phyloP scores from a whole-genome alignment of 176 grass and related monocot species.

The Raddia distichophylla region DNA sequence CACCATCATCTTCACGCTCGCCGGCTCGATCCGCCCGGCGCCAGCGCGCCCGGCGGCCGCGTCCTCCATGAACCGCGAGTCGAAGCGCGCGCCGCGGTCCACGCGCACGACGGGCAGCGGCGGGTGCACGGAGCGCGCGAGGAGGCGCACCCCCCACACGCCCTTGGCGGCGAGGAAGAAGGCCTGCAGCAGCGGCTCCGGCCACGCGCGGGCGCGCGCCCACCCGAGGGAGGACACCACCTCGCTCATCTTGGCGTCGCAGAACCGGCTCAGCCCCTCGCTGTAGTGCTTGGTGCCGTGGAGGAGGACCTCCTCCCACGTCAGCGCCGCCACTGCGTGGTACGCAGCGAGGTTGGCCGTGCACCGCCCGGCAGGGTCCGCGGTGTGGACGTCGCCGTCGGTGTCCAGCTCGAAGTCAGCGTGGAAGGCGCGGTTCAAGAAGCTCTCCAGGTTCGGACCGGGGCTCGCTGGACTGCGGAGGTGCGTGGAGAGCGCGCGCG shows the following conservation, averaged over 20 bases:
- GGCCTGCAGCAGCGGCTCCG: slow-evolving; percentile 79
- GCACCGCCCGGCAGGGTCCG: slow-evolving; percentile 68
- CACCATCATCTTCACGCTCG: slow-evolving; percentile 85
- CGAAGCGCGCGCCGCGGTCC: slow-evolving; percentile 69
- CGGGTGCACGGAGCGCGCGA: slow-evolving; percentile 86
- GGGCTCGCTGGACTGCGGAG: slow-evolving; percentile 51
- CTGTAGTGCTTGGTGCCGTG: slow-evolving; percentile 91
- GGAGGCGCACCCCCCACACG: slow-evolving; percentile 82
- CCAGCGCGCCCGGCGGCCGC: slow-evolving; percentile 52
- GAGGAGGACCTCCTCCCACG: slow-evolving; percentile 83
- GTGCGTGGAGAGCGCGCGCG: slow-evolving; percentile 73
- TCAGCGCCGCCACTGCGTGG: slow-evolving; percentile 55
- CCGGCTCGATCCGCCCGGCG: slow-evolving; percentile 57
- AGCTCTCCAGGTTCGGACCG: slow-evolving; percentile 66
- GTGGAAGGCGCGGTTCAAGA: slow-evolving; percentile 80
- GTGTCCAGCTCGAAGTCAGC: slow-evolving; percentile 73
- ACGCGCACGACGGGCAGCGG: slow-evolving; percentile 70
- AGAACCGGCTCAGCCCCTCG: slow-evolving; percentile 83
- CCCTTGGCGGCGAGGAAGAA: slow-evolving; percentile 85
- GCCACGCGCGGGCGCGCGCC: slow-evolving; percentile 76
- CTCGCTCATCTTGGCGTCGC: slow-evolving; percentile 97
- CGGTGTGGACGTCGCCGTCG: slow-evolving; percentile 53
- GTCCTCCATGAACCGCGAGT: slow-evolving; percentile 93
- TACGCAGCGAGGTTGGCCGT: slow-evolving; percentile 65
- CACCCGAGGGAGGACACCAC: slow-evolving; percentile 70